A percentile compares a stretch with the other conserved stretches of the same genome.
These are phyloP conservation scores for Colletotrichum cuscutae DNA, from an alignment of 2,329 filamentous ascomycete genomes.

Conservation along the genomic window DNA sequence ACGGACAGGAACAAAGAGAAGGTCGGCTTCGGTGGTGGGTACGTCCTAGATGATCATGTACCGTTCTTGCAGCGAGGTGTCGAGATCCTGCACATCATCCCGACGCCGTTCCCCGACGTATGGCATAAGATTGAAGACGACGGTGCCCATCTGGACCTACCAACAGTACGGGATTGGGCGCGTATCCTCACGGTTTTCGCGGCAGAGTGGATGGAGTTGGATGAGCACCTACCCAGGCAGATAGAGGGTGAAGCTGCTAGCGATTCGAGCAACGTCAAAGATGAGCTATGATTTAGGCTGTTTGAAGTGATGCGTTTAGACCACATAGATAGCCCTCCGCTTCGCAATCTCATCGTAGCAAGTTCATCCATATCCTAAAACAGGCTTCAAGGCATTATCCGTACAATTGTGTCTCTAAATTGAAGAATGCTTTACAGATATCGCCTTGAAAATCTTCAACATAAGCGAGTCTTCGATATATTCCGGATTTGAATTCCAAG, in stretches of 20 bases:
- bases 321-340: background rate
- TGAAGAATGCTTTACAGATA: background rate
- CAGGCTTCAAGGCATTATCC: background rate
- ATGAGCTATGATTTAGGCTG: slow-evolving; percentile 20
- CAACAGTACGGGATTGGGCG: slow-evolving; percentile 88
- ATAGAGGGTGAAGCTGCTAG: slow-evolving; percentile 39
- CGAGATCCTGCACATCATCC: slow-evolving; percentile 89
- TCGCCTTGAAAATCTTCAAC: too few species aligned
- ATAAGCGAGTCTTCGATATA: too few species aligned
- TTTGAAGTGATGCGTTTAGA: background rate
- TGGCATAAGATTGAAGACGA: slow-evolving; percentile 92
- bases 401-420: background rate
- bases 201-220: slow-evolving; percentile 91
- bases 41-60: slow-evolving; percentile 87
- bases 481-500: too few species aligned
- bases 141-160: slow-evolving; percentile 82
- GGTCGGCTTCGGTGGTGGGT: slow-evolving; percentile 55
- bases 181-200: slow-evolving; percentile 85
- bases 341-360: background rate
- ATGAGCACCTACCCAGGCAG: slow-evolving; percentile 47
- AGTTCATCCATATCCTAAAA: background rate
- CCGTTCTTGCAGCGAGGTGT: slow-evolving; percentile 91
- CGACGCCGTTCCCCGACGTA: slow-evolving; percentile 80
- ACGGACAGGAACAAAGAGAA: slow-evolving; percentile 67
- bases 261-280: slow-evolving; percentile 3